Base-by-base conservation (phyloP, 2,329 filamentous ascomycete genomes). In the Sclerotinia borealis region DNA sequence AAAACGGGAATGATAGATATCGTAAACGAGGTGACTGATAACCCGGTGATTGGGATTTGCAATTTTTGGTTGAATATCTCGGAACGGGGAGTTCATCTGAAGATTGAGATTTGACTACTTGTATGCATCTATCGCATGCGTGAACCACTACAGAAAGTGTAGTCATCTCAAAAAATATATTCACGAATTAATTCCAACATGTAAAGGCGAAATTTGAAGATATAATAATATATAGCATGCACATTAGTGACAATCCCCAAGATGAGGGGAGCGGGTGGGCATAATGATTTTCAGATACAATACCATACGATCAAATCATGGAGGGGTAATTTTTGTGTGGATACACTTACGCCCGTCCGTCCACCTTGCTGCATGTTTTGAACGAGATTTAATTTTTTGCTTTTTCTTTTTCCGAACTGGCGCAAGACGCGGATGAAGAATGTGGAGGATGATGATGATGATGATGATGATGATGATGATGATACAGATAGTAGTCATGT, bases 41-140 rank as follows among this genome's bases (percentile, higher is more conserved):
- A 54, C 51, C 51, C 36, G 51, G 51, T 54, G 51, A 54, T 54
- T 54, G 51, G 51, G 51, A 54, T 39, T 54, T 54, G 22, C 36
- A 13, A n/a, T 29, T 41, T 19, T 13, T 27, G 10, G 15, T 27
- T 27, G 51, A 54, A 19, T 4, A 54, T 41, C 25, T 54, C 51
- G 51, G 51, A 54, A 37, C 15, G 36, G 51, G 36, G 13, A 34
- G 9, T 54, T 54, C 51, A 25, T 54, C 51, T 54, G 51, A 54
- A 54, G 51, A 54, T 54, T 36, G 48, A 31, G 34, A 22, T 31
- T 34, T 51, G 15, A 22, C 31, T n/a, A 34, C 29, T 8, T 29
- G 34, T 22, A 4, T 15, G 34, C 34, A 11, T 11, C 48, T 8
- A 31, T 31, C 3, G 48, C 34, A 51, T 36, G 22, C 7, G 19